Conservation (phyloP, 352 stramenopile species). For the Globisporangium paddicum region DNA sequence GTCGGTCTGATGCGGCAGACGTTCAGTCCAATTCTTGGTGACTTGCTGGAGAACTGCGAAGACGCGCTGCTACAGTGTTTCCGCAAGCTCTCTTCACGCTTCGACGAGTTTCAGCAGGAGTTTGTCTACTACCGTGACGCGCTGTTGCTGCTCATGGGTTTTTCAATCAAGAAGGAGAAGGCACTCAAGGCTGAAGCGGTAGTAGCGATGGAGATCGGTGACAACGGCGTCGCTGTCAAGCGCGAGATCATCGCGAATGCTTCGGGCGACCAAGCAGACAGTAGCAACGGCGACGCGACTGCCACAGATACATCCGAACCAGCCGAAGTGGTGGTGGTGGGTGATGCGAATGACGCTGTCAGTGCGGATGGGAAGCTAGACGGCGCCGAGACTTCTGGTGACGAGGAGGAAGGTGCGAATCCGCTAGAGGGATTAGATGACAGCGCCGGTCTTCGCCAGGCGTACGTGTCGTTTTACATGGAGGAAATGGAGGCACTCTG, state of each 20-base stretch:
- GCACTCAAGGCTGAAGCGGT: slow-evolving; percentile 16
- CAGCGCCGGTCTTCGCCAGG: slow-evolving; percentile 47
- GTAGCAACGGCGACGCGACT: neutral
- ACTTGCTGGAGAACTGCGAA: slow-evolving; percentile 68
- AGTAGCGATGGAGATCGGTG: slow-evolving; percentile 15
- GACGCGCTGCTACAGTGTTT: slow-evolving; percentile 61
- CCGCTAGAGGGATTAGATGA: slow-evolving; percentile 22
- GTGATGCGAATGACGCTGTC: neutral
- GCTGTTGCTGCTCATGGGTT: slow-evolving; percentile 38
- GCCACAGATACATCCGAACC: neutral
- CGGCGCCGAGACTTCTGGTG: slow-evolving; percentile 1
- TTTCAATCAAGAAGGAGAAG: slow-evolving; percentile 5
- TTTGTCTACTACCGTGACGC: slow-evolving; percentile 76
- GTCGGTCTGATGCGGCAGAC: slow-evolving; percentile 67
- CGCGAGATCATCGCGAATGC: slow-evolving; percentile 32
- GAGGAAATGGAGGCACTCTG: slow-evolving; percentile 77
- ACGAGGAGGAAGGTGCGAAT: neutral
- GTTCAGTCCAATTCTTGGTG: slow-evolving; percentile 58
- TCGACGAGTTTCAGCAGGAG: slow-evolving; percentile 71
- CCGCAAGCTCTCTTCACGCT: slow-evolving; percentile 50
- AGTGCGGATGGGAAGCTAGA: slow-evolving; percentile 5
- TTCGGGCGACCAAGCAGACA: neutral
- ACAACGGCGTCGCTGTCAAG: slow-evolving; percentile 34
- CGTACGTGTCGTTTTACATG: slow-evolving; percentile 78
- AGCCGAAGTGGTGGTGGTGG: neutral